Base-by-base conservation (phyloP, 345 rosid species). In the Anacardium occidentale region DNA sequence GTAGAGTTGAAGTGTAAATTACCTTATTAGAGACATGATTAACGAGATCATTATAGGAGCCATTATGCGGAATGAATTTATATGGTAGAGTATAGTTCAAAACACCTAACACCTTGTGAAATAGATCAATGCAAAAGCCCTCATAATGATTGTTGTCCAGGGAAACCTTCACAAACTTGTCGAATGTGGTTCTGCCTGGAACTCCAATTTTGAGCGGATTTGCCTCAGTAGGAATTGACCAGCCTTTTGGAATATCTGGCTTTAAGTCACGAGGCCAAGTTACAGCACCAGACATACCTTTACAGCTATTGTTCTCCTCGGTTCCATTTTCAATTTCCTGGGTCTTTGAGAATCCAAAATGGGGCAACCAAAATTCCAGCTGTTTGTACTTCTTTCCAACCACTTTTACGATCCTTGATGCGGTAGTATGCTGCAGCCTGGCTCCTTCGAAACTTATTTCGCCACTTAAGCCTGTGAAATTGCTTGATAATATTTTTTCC, bases 51-150 rank as follows among this genome's bases (percentile, higher is more conserved):
- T 77, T 78, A 51, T 88, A 86, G 8, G 77, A 74, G 64, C 85
- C 85, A 32, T 80, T 8, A 22, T 75, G 44, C n/a, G 70, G 71
- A 24, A 0, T 13, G 48, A 86, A 82, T 10, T 10, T 42, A 40
- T 68, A 82, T 42, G 76, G 66, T 7, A 88, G 73, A 47, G 1
- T 26, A 50, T 77, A 83, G 22, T 21, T 71, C 51, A 79, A 25
- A 25, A n/a, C 5, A 0, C 2, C 40, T 7, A 40, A 52, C 45
- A 82, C 74, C 75, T 77, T 14, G 2, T 64, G 0, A n/a, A 88
- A 88, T 29, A 89, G 85, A 5, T 78, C 74, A n/a, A 86, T 80
- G 83, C 90, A 86, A 64, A 82, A 88, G n/a, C 93, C 90, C 34
- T 32, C 72, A 24, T 69, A 84, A 9, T n/a, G 22, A 10, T 45